Evolutionary conservation across 2,329 filamentous ascomycete genomes (phyloP).

Genomic region (Ophiostoma sp.): DNA sequence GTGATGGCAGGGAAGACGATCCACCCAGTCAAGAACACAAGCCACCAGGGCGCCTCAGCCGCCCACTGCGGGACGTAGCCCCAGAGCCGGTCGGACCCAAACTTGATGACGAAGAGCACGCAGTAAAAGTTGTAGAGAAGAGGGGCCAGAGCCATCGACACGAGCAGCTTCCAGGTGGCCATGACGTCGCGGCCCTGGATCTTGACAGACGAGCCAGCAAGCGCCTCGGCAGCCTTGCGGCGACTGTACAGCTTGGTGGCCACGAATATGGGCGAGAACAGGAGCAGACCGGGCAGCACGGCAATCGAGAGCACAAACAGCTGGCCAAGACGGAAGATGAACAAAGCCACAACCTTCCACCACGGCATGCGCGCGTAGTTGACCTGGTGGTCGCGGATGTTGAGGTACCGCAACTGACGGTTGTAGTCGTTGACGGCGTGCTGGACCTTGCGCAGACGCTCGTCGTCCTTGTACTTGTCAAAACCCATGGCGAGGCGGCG

Average conservation of each 20-base stretch:
- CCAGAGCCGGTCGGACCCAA: constrained; percentile 77
- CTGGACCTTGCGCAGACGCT: constrained; percentile 74
- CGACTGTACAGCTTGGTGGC: constrained; percentile 79
- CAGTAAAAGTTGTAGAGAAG: constrained; percentile 82
- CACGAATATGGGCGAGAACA: constrained; percentile 88
- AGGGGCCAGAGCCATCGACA: constrained; percentile 81
- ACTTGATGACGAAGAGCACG: constrained; percentile 70
- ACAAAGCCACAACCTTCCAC: constrained; percentile 69
- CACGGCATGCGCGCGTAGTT: constrained; percentile 85
- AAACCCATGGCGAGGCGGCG: constrained; percentile 88
- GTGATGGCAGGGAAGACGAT: constrained; percentile 84
- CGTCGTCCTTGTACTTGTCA: constrained; percentile 87
- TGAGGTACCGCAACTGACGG: constrained; percentile 77
- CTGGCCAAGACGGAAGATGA: constrained; percentile 79
- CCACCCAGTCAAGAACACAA: constrained; percentile 67
- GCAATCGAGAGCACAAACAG: constrained; percentile 73
- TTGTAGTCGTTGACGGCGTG: constrained; percentile 83
- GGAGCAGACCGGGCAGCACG: constrained; percentile 79
- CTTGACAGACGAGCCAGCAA: constrained; percentile 85
- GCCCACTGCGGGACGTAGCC: constrained; percentile 80
- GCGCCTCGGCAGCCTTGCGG: constrained; percentile 77
- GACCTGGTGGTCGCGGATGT: constrained; percentile 90
- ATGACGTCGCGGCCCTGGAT: constrained; percentile 86
- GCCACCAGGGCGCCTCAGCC: constrained; percentile 61
- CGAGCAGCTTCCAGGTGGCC: constrained; percentile 90